Percentiles rank a stretch among this genome's conserved stretches.
Evolutionary conservation across 2,329 filamentous ascomycete species (phyloP).

Genomic region (Ophiosphaerella narmari): DNA sequence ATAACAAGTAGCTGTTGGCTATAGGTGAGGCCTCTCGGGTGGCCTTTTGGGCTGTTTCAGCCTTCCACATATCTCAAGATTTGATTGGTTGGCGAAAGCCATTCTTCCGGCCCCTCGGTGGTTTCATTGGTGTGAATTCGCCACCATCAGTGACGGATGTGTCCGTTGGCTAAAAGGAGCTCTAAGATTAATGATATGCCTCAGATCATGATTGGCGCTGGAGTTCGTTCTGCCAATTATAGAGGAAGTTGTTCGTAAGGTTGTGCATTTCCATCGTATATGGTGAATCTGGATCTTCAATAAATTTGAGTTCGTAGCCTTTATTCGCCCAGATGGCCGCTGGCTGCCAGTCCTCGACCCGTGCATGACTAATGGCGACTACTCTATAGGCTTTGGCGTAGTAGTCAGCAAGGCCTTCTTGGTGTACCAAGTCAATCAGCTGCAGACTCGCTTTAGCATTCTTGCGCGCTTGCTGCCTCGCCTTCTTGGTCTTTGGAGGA

Average conservation of each 20-base stretch:
- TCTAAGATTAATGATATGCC: not conserved
- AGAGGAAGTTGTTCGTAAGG: slow-evolving; percentile 34
- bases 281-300: slow-evolving; percentile 34
- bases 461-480: slow-evolving; percentile 26
- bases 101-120: too few relatives aligned
- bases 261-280: slow-evolving; percentile 36
- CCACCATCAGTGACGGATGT: too few relatives aligned
- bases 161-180: too few relatives aligned
- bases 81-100: too few relatives aligned
- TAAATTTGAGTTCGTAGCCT: slow-evolving; percentile 33
- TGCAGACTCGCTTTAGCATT: slow-evolving; percentile 34
- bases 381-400: slow-evolving; percentile 40
- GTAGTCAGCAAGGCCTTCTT: slow-evolving; percentile 42
- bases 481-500: slow-evolving; percentile 24
- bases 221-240: slow-evolving; percentile 32
- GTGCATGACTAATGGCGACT: slow-evolving; percentile 37
- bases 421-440: slow-evolving; percentile 36
- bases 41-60: not conserved
- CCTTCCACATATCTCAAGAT: too few relatives aligned
- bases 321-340: slow-evolving; percentile 40
- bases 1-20: not conserved
- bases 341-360: slow-evolving; percentile 34
- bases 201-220: not conserved
- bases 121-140: too few relatives aligned
- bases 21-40: not conserved